Evolutionary conservation across 1,284 basidiomycete genomes (phyloP), one percentile per base, ranked within the genome.

Genomic region (Porodaedalea pini): DNA sequence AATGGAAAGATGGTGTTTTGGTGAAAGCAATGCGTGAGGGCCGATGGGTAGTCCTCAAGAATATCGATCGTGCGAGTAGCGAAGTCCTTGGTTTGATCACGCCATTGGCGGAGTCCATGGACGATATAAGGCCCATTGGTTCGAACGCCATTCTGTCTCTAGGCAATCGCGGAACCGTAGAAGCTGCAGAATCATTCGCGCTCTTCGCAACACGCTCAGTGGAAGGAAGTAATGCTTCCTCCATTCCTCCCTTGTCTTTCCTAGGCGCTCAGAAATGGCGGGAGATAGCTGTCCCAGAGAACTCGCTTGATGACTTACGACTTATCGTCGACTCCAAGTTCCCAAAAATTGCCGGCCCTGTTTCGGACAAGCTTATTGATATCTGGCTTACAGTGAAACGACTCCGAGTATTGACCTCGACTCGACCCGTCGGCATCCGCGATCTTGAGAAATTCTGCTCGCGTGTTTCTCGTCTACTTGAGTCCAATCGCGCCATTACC

Each of bases 1-100:
- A 96, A 67, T 99, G 95, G 90, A 91, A 91, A 69, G 95, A 99
- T 64, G 97, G 97, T 10, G 90, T 95, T 0, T 78, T 99, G 45
- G 87, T 96, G 4, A 89, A 91, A 47, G 91, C 96, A 0, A 89
- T 99, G 76, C 82, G 86, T 41, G 86, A 92, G 63, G 97, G 97
- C 11, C 86, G 87, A 67, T 99, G 97, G 96, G 78, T 99, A 2
- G 85, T 99, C 2, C 82, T 99, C 44, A 89, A 97, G 68, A 94
- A 98, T 67, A 86, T 99, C 49, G 97, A 99, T 71, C 80, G 86
- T 54, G 94, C 88, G 11, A 90, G 88, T 59, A 86, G 79, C 60
- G 94, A 98, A 67, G 87, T 97, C 4, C 80, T 97, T 4, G 90
- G 90, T 0, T 80, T 90, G 23, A 78, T 96, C 63, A 86, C 92